Conservation (phyloP, 2,329 filamentous ascomycete species). For the Diplodia intermedia region DNA sequence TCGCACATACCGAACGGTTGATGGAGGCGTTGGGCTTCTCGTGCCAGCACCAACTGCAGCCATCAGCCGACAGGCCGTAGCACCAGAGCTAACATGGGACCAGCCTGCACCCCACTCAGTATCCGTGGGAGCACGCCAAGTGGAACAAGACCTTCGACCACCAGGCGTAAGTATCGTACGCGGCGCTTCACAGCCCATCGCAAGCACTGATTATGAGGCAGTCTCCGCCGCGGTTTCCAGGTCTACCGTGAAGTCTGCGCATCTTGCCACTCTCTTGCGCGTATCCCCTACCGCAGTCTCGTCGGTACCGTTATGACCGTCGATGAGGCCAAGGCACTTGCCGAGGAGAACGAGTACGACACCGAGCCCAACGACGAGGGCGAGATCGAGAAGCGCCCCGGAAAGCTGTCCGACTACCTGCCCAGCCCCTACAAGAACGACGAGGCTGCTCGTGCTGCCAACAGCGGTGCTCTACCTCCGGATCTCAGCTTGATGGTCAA, state of each 20-base stretch:
- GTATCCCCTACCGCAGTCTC: slow-evolving; percentile 90
- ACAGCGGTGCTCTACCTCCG: slow-evolving; percentile 96
- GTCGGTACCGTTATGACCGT: slow-evolving; percentile 94
- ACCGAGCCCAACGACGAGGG: slow-evolving; percentile 97
- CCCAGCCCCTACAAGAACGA: slow-evolving; percentile 98
- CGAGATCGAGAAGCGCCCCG: slow-evolving; percentile 96
- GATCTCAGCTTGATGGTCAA: slow-evolving; percentile 98
- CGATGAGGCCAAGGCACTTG: slow-evolving; percentile 95
- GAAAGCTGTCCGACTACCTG: slow-evolving; percentile 98
- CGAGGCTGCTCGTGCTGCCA: slow-evolving; percentile 95
- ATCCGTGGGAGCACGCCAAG: slow-evolving; percentile 95
- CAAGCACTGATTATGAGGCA: slow-evolving; percentile 47
- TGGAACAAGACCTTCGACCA: slow-evolving; percentile 97
- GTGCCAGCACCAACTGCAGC: slow-evolving; percentile 7
- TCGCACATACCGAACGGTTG: slow-evolving; percentile 42
- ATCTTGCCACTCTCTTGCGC: slow-evolving; percentile 93
- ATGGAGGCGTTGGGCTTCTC: slow-evolving; percentile 21
- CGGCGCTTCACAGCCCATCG: slow-evolving; percentile 7
- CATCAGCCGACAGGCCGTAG: slow-evolving; percentile 22
- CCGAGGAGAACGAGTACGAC: slow-evolving; percentile 98
- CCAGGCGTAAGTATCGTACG: slow-evolving; percentile 74
- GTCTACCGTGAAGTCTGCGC: slow-evolving; percentile 99
- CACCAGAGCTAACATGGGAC: slow-evolving; percentile 17
- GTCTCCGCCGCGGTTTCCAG: slow-evolving; percentile 98
- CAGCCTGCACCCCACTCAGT: slow-evolving; percentile 89